These are phyloP conservation scores for Evernia prunastri DNA, from an alignment of 495 filamentous ascomycete species.

Conservation along the genomic window DNA sequence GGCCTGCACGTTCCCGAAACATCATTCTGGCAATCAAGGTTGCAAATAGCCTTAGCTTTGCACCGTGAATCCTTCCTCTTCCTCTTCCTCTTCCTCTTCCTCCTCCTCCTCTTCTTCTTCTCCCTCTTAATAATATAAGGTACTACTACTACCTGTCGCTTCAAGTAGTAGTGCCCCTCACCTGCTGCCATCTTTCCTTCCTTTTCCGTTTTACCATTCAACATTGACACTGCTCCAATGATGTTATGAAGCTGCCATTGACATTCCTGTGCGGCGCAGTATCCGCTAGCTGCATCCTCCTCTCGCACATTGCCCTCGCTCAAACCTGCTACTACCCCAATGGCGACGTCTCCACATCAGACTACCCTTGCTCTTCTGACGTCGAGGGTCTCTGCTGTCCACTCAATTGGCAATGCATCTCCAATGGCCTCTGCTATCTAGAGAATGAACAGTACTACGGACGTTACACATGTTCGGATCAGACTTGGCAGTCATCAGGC, in stretches of 20 bases:
- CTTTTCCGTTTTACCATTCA: no score
- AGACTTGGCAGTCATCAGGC: slow-evolving; percentile 20
- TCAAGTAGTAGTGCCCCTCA: not conserved
- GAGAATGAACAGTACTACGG: slow-evolving; percentile 19
- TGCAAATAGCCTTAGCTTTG: not conserved
- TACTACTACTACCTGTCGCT: not conserved
- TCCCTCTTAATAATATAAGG: no score
- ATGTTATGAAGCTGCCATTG: slow-evolving; percentile 3
- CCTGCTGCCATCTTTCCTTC: not conserved
- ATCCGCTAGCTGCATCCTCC: not conserved
- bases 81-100: not conserved
- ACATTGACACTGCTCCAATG: not conserved
- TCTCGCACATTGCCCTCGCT: not conserved
- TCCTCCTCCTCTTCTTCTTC: no score
- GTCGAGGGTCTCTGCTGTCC: slow-evolving; percentile 26
- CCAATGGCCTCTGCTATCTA: slow-evolving; percentile 26
- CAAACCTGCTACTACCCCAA: slow-evolving; percentile 26
- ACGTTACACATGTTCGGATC: slow-evolving; percentile 26
- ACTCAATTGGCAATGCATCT: slow-evolving; percentile 20
- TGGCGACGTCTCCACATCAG: slow-evolving; percentile 17
- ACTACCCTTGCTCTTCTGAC: slow-evolving; percentile 19
- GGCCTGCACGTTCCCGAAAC: not conserved
- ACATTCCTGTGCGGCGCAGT: not conserved
- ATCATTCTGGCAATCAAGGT: not conserved
- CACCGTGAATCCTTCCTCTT: not conserved